phyloP scores from a whole-genome alignment of 495 filamentous ascomycete genomes.

The Hypomontagnella submonticulosa region DNA sequence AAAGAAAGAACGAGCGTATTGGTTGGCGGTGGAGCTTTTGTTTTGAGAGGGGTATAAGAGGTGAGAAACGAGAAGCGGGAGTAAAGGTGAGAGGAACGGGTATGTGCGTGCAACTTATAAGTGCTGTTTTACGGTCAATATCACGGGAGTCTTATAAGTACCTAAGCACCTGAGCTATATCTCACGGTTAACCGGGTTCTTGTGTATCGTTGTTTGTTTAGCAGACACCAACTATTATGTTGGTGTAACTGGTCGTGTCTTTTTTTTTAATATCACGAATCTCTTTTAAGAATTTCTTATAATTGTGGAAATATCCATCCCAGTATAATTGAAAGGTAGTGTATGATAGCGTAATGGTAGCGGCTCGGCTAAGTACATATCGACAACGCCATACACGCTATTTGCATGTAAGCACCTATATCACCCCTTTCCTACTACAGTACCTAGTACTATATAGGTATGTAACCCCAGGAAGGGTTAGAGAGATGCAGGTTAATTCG shows the following conservation, averaged over 20 bases:
- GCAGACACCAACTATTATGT: slow-evolving; percentile 8
- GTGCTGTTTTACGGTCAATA: slow-evolving; percentile 4
- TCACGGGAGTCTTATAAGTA: slow-evolving; percentile 11
- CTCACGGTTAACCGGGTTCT: slow-evolving; percentile 1
- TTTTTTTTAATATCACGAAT: slow-evolving; percentile 34
- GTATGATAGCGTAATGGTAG: slow-evolving; percentile 5
- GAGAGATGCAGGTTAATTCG: neutral
- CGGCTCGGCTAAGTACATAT: slow-evolving; percentile 45
- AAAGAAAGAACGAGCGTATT: neutral
- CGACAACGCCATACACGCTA: slow-evolving; percentile 5
- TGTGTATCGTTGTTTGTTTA: slow-evolving; percentile 10
- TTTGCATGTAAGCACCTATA: neutral
- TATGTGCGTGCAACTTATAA: too few species aligned
- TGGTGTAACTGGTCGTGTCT: slow-evolving; percentile 25
- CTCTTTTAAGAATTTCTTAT: slow-evolving; percentile 38
- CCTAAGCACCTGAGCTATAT: slow-evolving; percentile 31
- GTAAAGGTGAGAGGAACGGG: neutral
- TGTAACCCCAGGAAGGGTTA: slow-evolving; percentile 9
- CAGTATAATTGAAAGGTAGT: neutral
- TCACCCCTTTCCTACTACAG: neutral
- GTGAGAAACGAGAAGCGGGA: slow-evolving; percentile 1
- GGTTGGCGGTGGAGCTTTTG: neutral
- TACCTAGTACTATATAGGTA: slow-evolving; percentile 23
- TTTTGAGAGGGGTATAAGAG: neutral
- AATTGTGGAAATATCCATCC: slow-evolving; percentile 36